These are phyloP conservation scores for Aspergillus pseudonomiae DNA, from an alignment of 2,329 filamentous ascomycete species.

Conservation along the genomic window DNA sequence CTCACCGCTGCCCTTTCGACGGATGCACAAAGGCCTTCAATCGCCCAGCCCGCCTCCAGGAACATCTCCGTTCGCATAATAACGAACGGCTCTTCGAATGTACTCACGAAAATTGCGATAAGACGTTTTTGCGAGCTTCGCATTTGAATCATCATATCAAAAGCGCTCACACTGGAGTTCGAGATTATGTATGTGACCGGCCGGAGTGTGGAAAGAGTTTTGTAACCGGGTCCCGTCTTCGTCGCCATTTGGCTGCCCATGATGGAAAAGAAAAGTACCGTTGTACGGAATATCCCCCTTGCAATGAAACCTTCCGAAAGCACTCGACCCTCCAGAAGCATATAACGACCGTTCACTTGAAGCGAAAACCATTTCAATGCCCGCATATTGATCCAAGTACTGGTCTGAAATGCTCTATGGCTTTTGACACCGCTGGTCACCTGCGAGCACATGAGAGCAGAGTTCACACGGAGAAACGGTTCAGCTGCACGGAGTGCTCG, in stretches of 20 bases:
- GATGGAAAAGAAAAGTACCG: slow-evolving; percentile 74
- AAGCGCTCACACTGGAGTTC: slow-evolving; percentile 73
- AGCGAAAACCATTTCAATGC: slow-evolving; percentile 73
- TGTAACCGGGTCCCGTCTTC: slow-evolving; percentile 75
- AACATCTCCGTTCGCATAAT: slow-evolving; percentile 82
- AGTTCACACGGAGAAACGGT: slow-evolving; percentile 70
- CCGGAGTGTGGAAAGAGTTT: slow-evolving; percentile 78
- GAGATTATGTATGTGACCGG: slow-evolving; percentile 71
- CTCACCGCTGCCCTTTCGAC: slow-evolving; percentile 72
- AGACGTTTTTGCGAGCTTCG: slow-evolving; percentile 82
- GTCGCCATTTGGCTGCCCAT: slow-evolving; percentile 77
- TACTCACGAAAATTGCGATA: slow-evolving; percentile 69
- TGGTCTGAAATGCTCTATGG: slow-evolving; percentile 62
- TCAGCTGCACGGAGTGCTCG: slow-evolving; percentile 76
- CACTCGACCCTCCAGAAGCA: slow-evolving; percentile 84
- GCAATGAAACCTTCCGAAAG: slow-evolving; percentile 81
- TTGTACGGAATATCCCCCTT: slow-evolving; percentile 71
- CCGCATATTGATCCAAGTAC: slow-evolving; percentile 58
- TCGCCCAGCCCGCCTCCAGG: slow-evolving; percentile 75
- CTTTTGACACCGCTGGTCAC: slow-evolving; percentile 73
- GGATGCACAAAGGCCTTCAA: slow-evolving; percentile 84
- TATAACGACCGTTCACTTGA: slow-evolving; percentile 73
- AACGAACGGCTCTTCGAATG: slow-evolving; percentile 82
- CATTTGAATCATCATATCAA: slow-evolving; percentile 86
- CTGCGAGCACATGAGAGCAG: slow-evolving; percentile 72